These are phyloP conservation scores for Colletotrichum sidae DNA, from an alignment of 2,329 filamentous ascomycete species.

Conservation along the genomic window DNA sequence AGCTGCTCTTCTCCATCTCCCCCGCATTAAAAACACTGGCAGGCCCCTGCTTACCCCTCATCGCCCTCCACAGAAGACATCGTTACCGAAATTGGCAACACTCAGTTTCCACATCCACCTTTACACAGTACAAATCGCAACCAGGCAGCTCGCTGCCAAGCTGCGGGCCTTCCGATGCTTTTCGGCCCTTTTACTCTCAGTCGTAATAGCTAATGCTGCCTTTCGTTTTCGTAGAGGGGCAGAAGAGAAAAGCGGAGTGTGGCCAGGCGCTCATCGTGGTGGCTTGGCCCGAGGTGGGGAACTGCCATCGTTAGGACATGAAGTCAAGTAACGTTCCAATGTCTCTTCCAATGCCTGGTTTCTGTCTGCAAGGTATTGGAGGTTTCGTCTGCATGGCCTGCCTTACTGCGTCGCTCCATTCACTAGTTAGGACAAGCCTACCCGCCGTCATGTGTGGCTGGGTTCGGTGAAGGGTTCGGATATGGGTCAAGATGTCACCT, in stretches of 20 bases:
- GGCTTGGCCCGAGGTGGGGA: background rate
- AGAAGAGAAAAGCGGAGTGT: background rate
- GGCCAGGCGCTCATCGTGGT: background rate
- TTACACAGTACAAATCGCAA: slow-evolving; percentile 9
- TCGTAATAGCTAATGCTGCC: slow-evolving; percentile 5
- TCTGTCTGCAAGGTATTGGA: background rate
- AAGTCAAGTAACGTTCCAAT: slow-evolving; percentile 6
- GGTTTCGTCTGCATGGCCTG: background rate
- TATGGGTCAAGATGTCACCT: too few relatives aligned
- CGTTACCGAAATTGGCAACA: background rate
- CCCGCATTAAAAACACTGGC: slow-evolving; percentile 21
- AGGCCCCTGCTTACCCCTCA: slow-evolving; percentile 23
- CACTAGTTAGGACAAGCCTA: background rate
- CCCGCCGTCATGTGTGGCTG: background rate
- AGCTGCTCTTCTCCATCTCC: slow-evolving; percentile 14
- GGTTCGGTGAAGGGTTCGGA: background rate
- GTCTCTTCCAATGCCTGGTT: background rate
- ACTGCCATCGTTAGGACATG: background rate
- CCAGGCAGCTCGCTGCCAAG: slow-evolving; percentile 21
- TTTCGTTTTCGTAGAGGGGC: background rate
- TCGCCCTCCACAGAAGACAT: background rate
- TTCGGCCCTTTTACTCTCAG: slow-evolving; percentile 31
- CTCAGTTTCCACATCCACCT: background rate
- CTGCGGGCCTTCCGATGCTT: slow-evolving; percentile 13
- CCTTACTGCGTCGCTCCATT: background rate